These are phyloP conservation scores for Phytophthora vignae DNA, from an alignment of 352 stramenopile genomes.

Conservation along the genomic window DNA sequence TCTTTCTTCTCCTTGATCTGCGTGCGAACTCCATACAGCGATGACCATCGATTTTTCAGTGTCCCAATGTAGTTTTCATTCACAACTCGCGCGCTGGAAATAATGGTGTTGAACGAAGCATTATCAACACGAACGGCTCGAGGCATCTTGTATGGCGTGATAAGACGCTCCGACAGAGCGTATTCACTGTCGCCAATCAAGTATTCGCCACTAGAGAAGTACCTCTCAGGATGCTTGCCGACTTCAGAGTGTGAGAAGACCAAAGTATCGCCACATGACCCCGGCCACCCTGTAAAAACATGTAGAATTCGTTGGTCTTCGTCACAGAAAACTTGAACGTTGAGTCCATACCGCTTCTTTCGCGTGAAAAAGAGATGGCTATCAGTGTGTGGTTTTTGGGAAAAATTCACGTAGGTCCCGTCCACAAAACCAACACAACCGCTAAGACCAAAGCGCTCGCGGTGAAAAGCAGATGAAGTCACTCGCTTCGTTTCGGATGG, in stretches of 20 bases:
- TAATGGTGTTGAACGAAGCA: not conserved
- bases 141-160: slow-evolving; percentile 6
- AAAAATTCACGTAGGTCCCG: slow-evolving; percentile 1
- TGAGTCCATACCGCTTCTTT: slow-evolving; percentile 2
- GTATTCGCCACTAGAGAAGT: slow-evolving; percentile 1
- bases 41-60: slow-evolving; percentile 13
- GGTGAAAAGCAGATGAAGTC: slow-evolving; percentile 5
- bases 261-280: slow-evolving; percentile 2
- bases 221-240: not conserved
- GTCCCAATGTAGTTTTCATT: slow-evolving; percentile 20
- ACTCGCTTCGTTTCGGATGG: not conserved
- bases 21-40: slow-evolving; percentile 1
- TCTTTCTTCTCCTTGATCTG: slow-evolving; percentile 12
- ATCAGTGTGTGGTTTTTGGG: slow-evolving; percentile 12
- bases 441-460: slow-evolving; percentile 1
- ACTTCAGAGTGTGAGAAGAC: not conserved
- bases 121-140: not conserved
- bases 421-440: slow-evolving; percentile 12
- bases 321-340: not conserved
- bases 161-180: not conserved
- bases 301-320: slow-evolving; percentile 1
- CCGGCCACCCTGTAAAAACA: slow-evolving; percentile 8
- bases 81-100: slow-evolving; percentile 4
- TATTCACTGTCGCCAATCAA: slow-evolving; percentile 7
- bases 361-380: not conserved